Percentiles rank a stretch among this genome's conserved stretches.
phyloP scores from a whole-genome alignment of 1,284 basidiomycete genomes.

The Trametes polyzona region DNA sequence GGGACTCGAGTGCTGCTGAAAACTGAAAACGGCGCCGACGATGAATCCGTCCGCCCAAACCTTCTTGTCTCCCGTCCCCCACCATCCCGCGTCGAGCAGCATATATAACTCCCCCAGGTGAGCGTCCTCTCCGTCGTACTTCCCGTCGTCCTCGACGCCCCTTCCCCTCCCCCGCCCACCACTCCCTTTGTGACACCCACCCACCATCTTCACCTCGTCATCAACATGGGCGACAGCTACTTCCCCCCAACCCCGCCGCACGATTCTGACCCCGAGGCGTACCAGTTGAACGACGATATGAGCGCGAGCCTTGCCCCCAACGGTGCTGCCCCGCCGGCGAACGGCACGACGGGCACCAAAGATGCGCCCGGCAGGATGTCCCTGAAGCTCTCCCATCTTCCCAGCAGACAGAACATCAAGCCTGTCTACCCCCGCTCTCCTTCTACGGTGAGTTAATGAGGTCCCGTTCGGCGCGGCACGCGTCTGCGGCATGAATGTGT shows the following conservation, averaged over 20 bases:
- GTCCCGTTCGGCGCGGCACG: not conserved
- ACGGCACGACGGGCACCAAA: slow-evolving; percentile 28
- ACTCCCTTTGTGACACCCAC: not conserved
- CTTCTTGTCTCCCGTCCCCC: slow-evolving; percentile 16
- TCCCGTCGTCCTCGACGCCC: not conserved
- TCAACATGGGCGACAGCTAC: slow-evolving; percentile 23
- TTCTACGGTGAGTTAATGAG: slow-evolving; percentile 52
- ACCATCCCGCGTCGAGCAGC: slow-evolving; percentile 1
- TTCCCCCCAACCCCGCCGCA: slow-evolving; percentile 30
- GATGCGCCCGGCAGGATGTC: slow-evolving; percentile 56
- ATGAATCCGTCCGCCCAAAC: not conserved
- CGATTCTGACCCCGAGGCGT: slow-evolving; percentile 18
- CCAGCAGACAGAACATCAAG: slow-evolving; percentile 69
- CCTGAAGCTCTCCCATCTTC: slow-evolving; percentile 72
- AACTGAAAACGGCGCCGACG: slow-evolving; percentile 8
- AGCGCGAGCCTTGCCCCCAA: slow-evolving; percentile 24
- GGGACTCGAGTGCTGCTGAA: not conserved
- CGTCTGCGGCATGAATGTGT: not conserved
- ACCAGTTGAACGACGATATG: slow-evolving; percentile 10
- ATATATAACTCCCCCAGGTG: slow-evolving; percentile 13
- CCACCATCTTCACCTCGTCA: too few relatives aligned
- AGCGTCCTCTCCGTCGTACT: slow-evolving; percentile 1
- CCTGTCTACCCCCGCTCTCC: slow-evolving; percentile 74
- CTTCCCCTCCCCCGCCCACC: not conserved
- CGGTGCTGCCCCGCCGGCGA: slow-evolving; percentile 28